A percentile compares a stretch with the other conserved stretches of the same genome.
These are phyloP conservation scores for Raffaelea albimanens DNA, from an alignment of 2,329 filamentous ascomycete species.

Conservation along the genomic window DNA sequence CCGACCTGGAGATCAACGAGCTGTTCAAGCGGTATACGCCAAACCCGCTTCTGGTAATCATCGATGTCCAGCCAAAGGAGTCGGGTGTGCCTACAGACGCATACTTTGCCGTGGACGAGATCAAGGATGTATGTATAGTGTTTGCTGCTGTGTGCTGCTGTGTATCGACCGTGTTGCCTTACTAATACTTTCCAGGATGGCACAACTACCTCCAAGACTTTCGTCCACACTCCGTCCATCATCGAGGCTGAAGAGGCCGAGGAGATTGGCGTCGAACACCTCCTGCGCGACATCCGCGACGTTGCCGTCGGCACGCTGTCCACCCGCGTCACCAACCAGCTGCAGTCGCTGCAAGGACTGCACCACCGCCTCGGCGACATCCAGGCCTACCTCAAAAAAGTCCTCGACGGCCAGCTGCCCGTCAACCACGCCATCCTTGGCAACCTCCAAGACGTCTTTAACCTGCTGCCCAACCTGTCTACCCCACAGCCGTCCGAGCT, in stretches of 20 bases:
- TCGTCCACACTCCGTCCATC: slow-evolving; percentile 95
- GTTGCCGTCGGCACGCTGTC: slow-evolving; percentile 95
- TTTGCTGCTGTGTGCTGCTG: not conserved
- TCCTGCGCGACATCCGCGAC: slow-evolving; percentile 94
- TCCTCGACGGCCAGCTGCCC: slow-evolving; percentile 82
- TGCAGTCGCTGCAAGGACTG: slow-evolving; percentile 92
- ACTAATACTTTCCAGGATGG: slow-evolving; percentile 57
- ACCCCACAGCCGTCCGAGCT: slow-evolving; percentile 50
- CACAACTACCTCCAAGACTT: slow-evolving; percentile 92
- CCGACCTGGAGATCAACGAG: slow-evolving; percentile 98
- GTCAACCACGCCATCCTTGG: slow-evolving; percentile 96
- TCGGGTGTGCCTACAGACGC: slow-evolving; percentile 96
- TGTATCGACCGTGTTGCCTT: slow-evolving; percentile 5
- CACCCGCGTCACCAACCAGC: slow-evolving; percentile 92
- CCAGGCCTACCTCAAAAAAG: slow-evolving; percentile 89
- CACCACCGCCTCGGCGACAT: slow-evolving; percentile 94
- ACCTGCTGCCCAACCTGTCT: slow-evolving; percentile 89
- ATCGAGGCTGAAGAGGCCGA: slow-evolving; percentile 99
- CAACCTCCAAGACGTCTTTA: slow-evolving; percentile 99
- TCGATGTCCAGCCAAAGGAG: slow-evolving; percentile 97
- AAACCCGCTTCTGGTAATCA: slow-evolving; percentile 91
- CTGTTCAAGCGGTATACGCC: slow-evolving; percentile 98
- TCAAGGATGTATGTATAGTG: slow-evolving; percentile 73
- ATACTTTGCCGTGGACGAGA: slow-evolving; percentile 98
- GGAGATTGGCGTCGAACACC: slow-evolving; percentile 96